These are phyloP conservation scores for Puccinellia tenuiflora DNA, from an alignment of 176 grass and related monocot species.

Conservation along the genomic window DNA sequence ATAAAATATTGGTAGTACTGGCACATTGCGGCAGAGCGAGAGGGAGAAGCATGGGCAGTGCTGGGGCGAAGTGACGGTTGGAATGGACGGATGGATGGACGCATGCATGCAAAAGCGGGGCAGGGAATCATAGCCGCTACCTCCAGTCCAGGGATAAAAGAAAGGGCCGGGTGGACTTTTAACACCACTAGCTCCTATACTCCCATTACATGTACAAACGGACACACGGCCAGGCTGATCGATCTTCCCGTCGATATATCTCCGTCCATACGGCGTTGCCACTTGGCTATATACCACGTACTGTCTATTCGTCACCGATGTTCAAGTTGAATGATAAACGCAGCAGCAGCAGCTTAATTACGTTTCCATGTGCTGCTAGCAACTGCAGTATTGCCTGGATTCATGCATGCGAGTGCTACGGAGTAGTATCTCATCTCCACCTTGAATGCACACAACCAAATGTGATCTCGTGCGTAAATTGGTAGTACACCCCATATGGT, in stretches of 20 bases:
- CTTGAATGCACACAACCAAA: neutral
- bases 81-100: conserved; percentile 37
- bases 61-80: conserved; percentile 34
- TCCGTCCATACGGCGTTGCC: neutral
- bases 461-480: neutral
- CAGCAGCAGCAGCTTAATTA: too few species aligned
- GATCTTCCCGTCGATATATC: neutral
- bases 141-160: conserved; percentile 15
- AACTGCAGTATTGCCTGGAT: too few species aligned
- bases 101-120: conserved; percentile 32
- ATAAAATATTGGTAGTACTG: conserved; percentile 26
- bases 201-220: neutral
- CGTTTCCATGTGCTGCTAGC: too few species aligned
- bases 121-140: neutral
- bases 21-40: neutral
- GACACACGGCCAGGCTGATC: neutral
- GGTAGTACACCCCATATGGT: neutral
- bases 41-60: neutral
- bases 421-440: too few species aligned
- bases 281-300: too few species aligned
- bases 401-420: neutral
- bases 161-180: conserved; percentile 30
- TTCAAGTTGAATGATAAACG: too few species aligned
- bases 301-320: too few species aligned
- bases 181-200: too few species aligned